These are phyloP conservation scores for Fusarium ambrosium DNA, from an alignment of 2,329 filamentous ascomycete genomes.

Conservation along the genomic window DNA sequence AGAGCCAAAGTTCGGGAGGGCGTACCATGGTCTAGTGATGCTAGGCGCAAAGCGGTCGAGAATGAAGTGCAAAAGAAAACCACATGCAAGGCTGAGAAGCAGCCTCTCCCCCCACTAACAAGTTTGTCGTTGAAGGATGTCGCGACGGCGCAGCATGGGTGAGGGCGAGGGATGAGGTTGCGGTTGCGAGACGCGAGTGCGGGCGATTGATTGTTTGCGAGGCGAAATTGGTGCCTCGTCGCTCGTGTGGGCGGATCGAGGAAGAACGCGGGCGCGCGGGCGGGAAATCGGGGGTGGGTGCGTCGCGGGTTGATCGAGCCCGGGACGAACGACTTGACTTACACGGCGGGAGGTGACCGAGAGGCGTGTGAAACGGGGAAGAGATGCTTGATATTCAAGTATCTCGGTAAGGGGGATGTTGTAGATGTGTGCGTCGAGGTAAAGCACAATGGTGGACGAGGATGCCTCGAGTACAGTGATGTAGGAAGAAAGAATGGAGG, in stretches of 20 bases:
- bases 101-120: conserved; percentile 48
- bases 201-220: conserved; percentile 30
- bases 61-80: conserved; percentile 32
- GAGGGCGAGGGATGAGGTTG: conserved; percentile 16
- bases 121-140: conserved; percentile 31
- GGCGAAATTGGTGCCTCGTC: conserved; percentile 28
- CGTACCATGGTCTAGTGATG: conserved; percentile 42
- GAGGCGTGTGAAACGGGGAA: conserved; percentile 34
- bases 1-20: background rate
- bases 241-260: conserved; percentile 32
- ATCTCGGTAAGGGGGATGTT: conserved; percentile 3
- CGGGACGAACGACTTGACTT: conserved; percentile 52
- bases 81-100: conserved; percentile 44
- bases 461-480: conserved; percentile 23
- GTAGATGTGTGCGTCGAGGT: conserved; percentile 16
- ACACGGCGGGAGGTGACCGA: conserved; percentile 46
- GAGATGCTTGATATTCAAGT: conserved; percentile 23
- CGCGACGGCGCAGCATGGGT: conserved; percentile 40
- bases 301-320: conserved; percentile 39
- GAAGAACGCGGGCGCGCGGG: conserved; percentile 40
- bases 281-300: conserved; percentile 42
- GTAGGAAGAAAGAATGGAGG: conserved; percentile 36
- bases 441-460: conserved; percentile 22
- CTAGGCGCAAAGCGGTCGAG: conserved; percentile 35
- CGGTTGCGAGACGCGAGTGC: conserved; percentile 22